phyloP scores from a whole-genome alignment of 306 rosid species.

The Myrica gale region DNA sequence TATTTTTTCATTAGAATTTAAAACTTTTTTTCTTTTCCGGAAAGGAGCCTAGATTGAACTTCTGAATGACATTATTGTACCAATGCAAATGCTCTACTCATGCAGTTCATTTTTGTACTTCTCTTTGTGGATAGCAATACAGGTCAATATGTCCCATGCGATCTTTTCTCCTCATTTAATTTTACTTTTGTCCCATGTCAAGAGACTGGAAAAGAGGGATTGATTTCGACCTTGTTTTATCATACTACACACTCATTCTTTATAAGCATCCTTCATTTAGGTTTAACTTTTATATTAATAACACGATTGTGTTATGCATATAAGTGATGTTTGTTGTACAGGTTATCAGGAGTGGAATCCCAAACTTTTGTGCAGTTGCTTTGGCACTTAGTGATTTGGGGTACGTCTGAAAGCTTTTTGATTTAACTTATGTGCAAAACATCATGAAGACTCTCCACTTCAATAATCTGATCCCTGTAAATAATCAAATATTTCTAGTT shows the following conservation, averaged over 20 bases:
- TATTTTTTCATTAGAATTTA: background rate
- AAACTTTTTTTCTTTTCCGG: background rate
- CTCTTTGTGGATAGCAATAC: constrained; percentile 1
- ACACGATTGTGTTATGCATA: constrained; percentile 16
- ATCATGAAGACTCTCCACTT: constrained; percentile 14
- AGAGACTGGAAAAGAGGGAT: background rate
- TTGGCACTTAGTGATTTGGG: constrained; percentile 85
- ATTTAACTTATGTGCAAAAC: constrained; percentile 5
- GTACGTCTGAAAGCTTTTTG: constrained; percentile 46
- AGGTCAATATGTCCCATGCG: background rate
- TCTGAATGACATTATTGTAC: background rate
- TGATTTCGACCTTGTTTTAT: background rate
- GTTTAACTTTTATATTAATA: background rate
- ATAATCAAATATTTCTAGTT: constrained; percentile 8
- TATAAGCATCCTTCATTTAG: constrained; percentile 1
- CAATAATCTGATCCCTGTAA: constrained; percentile 7
- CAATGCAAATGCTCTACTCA: background rate
- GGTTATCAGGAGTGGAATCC: constrained; percentile 94
- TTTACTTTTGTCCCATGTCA: background rate
- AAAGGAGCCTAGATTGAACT: background rate
- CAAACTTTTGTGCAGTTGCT: constrained; percentile 93
- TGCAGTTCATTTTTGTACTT: background rate
- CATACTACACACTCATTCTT: background rate
- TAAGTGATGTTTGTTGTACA: constrained; percentile 34
- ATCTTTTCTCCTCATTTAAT: no score